These are phyloP conservation scores for Solanum hybrid DNA, from an alignment of 305 asterid genomes.

Conservation along the genomic window DNA sequence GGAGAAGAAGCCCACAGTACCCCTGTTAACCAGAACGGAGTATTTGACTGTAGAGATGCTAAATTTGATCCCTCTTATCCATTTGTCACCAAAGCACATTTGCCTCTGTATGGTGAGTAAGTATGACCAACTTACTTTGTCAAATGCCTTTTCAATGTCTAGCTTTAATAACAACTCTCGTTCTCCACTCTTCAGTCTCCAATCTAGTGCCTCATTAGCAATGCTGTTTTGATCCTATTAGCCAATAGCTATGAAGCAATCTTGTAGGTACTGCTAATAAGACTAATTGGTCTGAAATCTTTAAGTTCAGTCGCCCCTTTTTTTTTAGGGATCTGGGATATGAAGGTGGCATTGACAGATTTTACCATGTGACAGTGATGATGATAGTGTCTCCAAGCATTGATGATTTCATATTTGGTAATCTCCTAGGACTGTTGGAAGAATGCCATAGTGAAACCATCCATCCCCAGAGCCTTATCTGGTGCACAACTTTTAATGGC, in stretches of 20 bases:
- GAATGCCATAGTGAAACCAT: background rate
- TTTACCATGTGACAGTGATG: background rate
- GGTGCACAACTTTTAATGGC: background rate
- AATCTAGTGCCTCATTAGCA: background rate
- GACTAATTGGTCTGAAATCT: background rate
- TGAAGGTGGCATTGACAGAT: background rate
- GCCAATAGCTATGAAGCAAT: background rate
- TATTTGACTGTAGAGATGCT: background rate
- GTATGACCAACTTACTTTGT: background rate
- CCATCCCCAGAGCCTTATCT: background rate
- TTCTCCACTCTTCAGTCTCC: background rate
- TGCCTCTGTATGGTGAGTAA: background rate
- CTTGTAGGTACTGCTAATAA: background rate
- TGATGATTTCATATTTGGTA: background rate
- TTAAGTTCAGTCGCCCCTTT: background rate
- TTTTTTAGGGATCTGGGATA: background rate
- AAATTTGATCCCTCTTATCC: background rate
- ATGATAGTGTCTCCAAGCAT: background rate
- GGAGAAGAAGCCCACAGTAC: background rate
- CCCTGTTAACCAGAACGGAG: background rate
- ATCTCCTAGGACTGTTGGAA: background rate
- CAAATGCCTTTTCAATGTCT: background rate
- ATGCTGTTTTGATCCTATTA: background rate
- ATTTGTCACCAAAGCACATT: background rate
- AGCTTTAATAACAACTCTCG: background rate